Base-by-base conservation (phyloP, 2,329 filamentous ascomycete genomes). In the Fusarium siculi region DNA sequence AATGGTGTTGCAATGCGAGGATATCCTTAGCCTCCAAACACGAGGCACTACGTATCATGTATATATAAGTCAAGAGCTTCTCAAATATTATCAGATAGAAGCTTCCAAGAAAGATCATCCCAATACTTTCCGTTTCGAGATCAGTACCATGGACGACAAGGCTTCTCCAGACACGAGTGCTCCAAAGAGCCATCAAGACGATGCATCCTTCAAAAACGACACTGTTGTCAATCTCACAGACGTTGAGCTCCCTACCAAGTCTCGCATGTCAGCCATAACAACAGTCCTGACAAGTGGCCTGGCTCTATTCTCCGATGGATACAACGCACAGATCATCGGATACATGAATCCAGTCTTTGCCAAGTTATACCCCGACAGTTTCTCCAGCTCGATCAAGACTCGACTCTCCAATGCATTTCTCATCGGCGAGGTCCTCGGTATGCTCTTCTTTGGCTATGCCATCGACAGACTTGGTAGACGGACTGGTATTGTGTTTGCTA, bases 371-470 rank as follows among this genome's bases (percentile, higher is more conserved):
- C 56, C 56, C 2, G n/a, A 59, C 1, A 59, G 43, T 7, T 59
- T 59, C 18, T 59, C 56, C 4, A 52, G 32, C 16, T 52, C 44
- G 1, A 52, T 59, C 43, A 59, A 59, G 25, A 59, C 56, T 21
- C 21, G 56, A 19, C 43, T 59, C 11, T 59, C 56, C 11, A 59
- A 59, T n/a, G 56, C 56, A 16, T 59, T 59, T 2, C 56, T 59
- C 7, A 59, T 59, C 9, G 56, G 56, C 8, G 56, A 59, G 12
- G 34, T 59, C 7, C 56, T 59, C 2, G 56, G 56, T 0, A 59
- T 59, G 56, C 16, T 59, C 6, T 59, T 52, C 56, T 59, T 59
- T 59, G 56, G 56, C 4, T 59, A 40, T 5, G 46, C 25, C 4
- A 59, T 59, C 3, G 56, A 59, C 0, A 52, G 8, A 2, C 44